Percentiles rank a stretch among this genome's conserved stretches.
Evolutionary conservation across 2,329 filamentous ascomycete genomes (phyloP).

Genomic region (Talaromyces sp.): DNA sequence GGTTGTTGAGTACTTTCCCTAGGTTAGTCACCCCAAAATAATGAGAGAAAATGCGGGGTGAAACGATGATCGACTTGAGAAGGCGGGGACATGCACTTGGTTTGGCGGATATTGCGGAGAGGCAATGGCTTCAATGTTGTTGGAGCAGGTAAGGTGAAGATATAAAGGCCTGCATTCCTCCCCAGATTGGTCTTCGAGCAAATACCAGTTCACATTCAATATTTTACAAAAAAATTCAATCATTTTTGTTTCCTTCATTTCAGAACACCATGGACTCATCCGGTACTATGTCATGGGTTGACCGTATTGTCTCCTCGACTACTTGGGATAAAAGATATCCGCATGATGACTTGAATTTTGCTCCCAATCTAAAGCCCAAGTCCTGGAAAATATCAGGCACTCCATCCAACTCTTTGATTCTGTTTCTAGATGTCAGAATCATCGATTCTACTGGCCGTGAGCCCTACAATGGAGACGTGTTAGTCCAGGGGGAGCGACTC

Average conservation of each 20-base stretch:
- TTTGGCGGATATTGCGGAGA: not conserved
- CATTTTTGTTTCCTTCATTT: not conserved
- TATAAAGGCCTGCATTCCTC: not conserved
- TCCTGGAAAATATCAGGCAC: conserved; percentile 24
- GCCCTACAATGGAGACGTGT: conserved; percentile 35
- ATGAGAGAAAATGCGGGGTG: not conserved
- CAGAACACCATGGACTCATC: not conserved
- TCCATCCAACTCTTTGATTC: not conserved
- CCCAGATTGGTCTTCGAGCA: not conserved
- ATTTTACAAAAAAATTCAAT: no score
- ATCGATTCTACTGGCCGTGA: conserved; percentile 35
- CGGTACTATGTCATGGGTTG: not conserved
- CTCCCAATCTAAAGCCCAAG: conserved; percentile 26
- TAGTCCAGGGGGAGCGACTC: conserved; percentile 29
- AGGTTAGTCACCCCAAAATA: not conserved
- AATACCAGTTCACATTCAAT: no score
- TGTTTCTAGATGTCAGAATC: conserved; percentile 1
- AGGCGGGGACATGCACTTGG: not conserved
- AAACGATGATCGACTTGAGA: not conserved
- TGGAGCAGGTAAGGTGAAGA: not conserved
- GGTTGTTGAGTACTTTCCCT: not conserved
- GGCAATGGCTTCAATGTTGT: no score
- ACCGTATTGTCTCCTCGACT: not conserved
- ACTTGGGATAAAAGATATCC: not conserved
- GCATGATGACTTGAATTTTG: conserved; percentile 16